Evolutionary conservation across 2,329 filamentous ascomycete genomes (phyloP), one percentile per base, ranked within the genome.

Genomic region (Eurotiales sp.): DNA sequence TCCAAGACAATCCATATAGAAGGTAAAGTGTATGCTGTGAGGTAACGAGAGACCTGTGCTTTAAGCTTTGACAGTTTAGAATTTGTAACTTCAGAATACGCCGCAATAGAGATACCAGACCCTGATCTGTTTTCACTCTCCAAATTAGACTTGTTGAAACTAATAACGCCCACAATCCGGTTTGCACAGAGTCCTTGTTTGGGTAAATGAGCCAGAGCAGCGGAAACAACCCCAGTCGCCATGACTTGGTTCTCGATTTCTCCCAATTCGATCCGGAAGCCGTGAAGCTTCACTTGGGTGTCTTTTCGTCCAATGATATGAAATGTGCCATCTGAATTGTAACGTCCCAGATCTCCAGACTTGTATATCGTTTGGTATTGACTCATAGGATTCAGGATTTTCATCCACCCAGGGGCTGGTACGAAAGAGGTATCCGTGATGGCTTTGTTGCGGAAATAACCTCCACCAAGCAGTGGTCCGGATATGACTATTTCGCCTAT

Each of bases 361-460:
- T 72, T 70, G 52, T 73, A 74, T 10, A 72, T 54, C 21, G 68
- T 64, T 2, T 67, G 65, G 3, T 27, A 53, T 14, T 65, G 56
- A 58, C 22, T 63, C 55, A 4, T 64, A 4, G 37, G 45, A 23
- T 37, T 25, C 3, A 27, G 8, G 10, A 10, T 8, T 32, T 25
- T 43, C n/a, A 72, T 61, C 70, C 70, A 73, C 3, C 56, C 43
- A 0, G 70, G 71, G 46, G 69, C 60, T 10, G 69, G 54, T n/a
- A 72, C 67, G 47, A 72, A 73, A 8, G 62, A 58, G 1, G 56
- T 51, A 0, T 61, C 61, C 0, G 71, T 73, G 53, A 67, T 70
- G 6, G 60, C 62, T 0, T 62, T 61, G 32, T 72, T 66, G n/a
- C 69, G 66, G 11, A 77, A 52, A 50, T 79, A 79, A 0, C 74